Evolutionary conservation across 2,329 filamentous ascomycete genomes (phyloP).

Genomic region (Xylaria digitata): DNA sequence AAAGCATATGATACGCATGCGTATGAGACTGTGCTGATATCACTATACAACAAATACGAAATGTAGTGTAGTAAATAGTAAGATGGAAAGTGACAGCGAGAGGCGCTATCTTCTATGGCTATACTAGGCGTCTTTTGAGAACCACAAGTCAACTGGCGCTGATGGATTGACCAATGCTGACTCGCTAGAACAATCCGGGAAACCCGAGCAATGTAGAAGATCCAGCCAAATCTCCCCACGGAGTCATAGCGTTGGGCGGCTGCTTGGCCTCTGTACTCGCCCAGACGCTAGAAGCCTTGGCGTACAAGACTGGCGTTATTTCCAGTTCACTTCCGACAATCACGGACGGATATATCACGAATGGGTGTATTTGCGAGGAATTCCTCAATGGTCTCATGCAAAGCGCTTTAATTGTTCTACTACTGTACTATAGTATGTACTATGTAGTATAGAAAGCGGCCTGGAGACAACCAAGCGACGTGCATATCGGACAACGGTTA

Average conservation of each 20-base stretch:
- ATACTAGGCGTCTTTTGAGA: not conserved
- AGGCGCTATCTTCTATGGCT: not conserved
- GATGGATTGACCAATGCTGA: slow-evolving; percentile 16
- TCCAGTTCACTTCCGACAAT: slow-evolving; percentile 5
- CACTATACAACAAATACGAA: no score
- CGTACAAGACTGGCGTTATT: not conserved
- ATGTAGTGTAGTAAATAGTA: no score
- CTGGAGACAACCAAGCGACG: no score
- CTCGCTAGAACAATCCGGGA: slow-evolving; percentile 19
- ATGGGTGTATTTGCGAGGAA: no score
- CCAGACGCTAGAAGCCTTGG: not conserved
- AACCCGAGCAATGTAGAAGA: slow-evolving; percentile 5
- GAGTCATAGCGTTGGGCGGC: not conserved
- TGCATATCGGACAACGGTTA: no score
- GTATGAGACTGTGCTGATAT: no score
- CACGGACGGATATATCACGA: not conserved
- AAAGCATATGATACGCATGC: no score
- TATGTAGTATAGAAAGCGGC: no score
- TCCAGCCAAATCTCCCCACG: slow-evolving; percentile 1
- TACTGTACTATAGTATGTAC: no score
- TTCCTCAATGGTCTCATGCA: no score
- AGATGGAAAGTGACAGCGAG: not conserved
- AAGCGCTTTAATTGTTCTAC: no score
- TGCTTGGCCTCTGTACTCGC: not conserved
- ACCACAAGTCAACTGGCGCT: slow-evolving; percentile 4